phyloP scores from a whole-genome alignment of 2,329 filamentous ascomycete species.

The Pseudogymnoascus sp. region DNA sequence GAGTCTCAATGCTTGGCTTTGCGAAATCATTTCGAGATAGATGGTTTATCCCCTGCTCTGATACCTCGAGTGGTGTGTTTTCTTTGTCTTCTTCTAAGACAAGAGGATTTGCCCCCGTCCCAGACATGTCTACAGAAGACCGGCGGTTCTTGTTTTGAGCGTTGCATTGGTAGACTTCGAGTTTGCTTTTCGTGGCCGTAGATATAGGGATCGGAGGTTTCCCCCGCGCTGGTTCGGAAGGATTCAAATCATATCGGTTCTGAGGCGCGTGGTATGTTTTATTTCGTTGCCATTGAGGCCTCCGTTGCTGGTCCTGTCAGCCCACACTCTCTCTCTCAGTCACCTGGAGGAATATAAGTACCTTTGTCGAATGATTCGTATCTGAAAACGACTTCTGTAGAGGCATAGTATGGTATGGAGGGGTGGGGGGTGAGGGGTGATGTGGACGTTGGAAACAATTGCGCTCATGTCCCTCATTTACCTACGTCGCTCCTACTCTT shows the following conservation, averaged over 20 bases:
- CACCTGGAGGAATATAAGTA: conserved; percentile 7
- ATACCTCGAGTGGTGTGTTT: conserved; percentile 15
- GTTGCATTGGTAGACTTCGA: conserved; percentile 50
- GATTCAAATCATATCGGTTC: conserved; percentile 3
- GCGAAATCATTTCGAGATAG: background rate
- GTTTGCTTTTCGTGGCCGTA: conserved; percentile 52
- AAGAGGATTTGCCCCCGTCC: conserved; percentile 18
- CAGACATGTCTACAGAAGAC: conserved; percentile 8
- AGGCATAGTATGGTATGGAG: conserved; percentile 22
- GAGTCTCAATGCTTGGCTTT: conserved; percentile 22
- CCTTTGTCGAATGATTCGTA: conserved; percentile 27
- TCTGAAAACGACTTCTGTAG: conserved; percentile 32
- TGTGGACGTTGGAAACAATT: background rate
- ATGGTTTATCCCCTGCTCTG: background rate
- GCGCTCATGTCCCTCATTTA: background rate
- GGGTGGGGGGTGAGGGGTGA: background rate
- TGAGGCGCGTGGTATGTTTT: conserved; percentile 25
- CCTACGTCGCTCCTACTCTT: background rate
- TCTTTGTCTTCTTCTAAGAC: conserved; percentile 23
- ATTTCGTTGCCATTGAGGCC: conserved; percentile 25
- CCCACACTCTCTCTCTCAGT: background rate
- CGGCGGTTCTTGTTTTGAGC: conserved; percentile 22
- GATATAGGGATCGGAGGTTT: conserved; percentile 34
- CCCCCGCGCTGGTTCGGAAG: conserved; percentile 21
- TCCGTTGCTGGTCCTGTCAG: conserved; percentile 14